Percentiles rank a stretch among this genome's conserved stretches.
Conservation (phyloP, 2,329 filamentous ascomycete genomes). For the Scedosporium minutisporum region DNA sequence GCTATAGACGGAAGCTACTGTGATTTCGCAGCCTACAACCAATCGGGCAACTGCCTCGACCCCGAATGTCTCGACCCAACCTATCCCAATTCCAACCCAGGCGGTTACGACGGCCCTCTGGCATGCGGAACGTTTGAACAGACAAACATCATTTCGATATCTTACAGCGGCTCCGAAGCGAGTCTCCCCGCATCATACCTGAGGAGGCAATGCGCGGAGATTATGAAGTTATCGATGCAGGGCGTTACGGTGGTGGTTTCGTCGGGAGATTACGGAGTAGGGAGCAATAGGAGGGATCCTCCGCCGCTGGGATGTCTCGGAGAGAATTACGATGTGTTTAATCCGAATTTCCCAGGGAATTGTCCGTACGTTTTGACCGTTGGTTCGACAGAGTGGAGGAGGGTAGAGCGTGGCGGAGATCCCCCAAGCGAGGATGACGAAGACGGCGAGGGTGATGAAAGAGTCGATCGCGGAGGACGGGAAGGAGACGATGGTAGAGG, state of each 20-base stretch:
- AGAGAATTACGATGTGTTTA: constrained; percentile 30
- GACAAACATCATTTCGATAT: constrained; percentile 25
- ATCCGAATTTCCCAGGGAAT: constrained; percentile 33
- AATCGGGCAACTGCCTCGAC: constrained; percentile 31
- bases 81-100: constrained; percentile 38
- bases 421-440: not conserved
- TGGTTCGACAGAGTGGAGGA: constrained; percentile 34
- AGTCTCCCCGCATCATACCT: constrained; percentile 34
- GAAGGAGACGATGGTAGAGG: not conserved
- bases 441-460: not conserved
- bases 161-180: constrained; percentile 37
- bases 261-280: constrained; percentile 17
- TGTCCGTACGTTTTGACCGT: constrained; percentile 42
- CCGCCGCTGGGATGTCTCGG: constrained; percentile 12
- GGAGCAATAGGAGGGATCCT: constrained; percentile 11
- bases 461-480: not conserved
- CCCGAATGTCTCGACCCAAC: constrained; percentile 33
- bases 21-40: constrained; percentile 36
- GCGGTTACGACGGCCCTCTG: constrained; percentile 36
- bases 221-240: constrained; percentile 35
- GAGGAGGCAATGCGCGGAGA: constrained; percentile 30
- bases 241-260: constrained; percentile 30
- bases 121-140: constrained; percentile 17
- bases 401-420: constrained; percentile 7
- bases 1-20: constrained; percentile 45